These are phyloP conservation scores for Aspergillus novofumigatus DNA, from an alignment of 2,329 filamentous ascomycete species.

Conservation along the genomic window DNA sequence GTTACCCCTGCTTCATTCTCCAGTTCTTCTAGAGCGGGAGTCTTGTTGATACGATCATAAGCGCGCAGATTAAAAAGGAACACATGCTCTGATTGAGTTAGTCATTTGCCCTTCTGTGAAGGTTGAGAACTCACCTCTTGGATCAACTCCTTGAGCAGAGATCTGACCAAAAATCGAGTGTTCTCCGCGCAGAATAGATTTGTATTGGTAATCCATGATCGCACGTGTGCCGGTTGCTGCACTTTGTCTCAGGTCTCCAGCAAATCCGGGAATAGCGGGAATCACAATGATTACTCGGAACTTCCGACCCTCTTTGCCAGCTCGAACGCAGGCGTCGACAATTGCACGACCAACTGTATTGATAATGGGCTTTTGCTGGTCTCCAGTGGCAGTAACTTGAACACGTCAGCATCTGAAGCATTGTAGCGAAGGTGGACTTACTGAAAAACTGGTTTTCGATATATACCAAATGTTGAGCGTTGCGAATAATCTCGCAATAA, in stretches of 20 bases:
- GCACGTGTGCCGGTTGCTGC: slow-evolving; percentile 82
- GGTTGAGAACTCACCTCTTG: slow-evolving; percentile 41
- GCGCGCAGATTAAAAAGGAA: slow-evolving; percentile 92
- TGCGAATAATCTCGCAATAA: slow-evolving; percentile 77
- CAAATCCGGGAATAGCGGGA: slow-evolving; percentile 88
- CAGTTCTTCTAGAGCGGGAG: slow-evolving; percentile 64
- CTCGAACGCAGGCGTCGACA: slow-evolving; percentile 80
- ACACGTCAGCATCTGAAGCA: slow-evolving; percentile 17
- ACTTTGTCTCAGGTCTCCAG: slow-evolving; percentile 79
- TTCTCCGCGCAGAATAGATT: slow-evolving; percentile 86
- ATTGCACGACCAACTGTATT: slow-evolving; percentile 87
- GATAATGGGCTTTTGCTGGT: slow-evolving; percentile 78
- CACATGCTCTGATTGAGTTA: slow-evolving; percentile 58
- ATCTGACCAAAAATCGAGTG: slow-evolving; percentile 86
- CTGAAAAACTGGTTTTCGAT: slow-evolving; percentile 99
- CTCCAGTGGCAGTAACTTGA: slow-evolving; percentile 74
- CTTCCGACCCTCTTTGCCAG: slow-evolving; percentile 76
- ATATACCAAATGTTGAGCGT: slow-evolving; percentile 89
- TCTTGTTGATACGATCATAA: slow-evolving; percentile 89
- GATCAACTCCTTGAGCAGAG: slow-evolving; percentile 68
- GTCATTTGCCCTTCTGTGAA: slow-evolving; percentile 35
- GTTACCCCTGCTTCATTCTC: slow-evolving; percentile 78
- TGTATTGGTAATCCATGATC: slow-evolving; percentile 99
- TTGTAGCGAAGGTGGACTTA: slow-evolving; percentile 24
- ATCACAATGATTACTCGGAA: slow-evolving; percentile 90